These are phyloP conservation scores for Rosa persica DNA, from an alignment of 306 rosid species.

Conservation along the genomic window DNA sequence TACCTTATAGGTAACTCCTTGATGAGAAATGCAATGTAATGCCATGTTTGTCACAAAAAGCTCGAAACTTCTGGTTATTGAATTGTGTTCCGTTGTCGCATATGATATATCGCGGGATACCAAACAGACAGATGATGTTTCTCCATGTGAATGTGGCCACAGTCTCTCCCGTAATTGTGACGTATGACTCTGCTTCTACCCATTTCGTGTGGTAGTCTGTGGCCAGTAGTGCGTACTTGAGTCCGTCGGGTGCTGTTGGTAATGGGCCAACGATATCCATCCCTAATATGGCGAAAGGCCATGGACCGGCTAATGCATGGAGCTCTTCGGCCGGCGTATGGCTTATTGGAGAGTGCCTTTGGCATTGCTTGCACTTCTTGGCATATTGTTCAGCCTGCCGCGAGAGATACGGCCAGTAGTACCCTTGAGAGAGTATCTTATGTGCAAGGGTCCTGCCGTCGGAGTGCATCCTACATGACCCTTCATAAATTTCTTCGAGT, in stretches of 20 bases:
- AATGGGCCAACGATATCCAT: too few species aligned
- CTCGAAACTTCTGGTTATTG: neutral
- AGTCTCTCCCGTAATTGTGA: too few species aligned
- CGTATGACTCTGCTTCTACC: too few species aligned
- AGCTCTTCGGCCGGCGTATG: too few species aligned
- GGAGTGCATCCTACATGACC: neutral
- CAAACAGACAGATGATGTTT: neutral
- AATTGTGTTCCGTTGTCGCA: neutral
- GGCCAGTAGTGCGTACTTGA: too few species aligned
- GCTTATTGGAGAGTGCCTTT: neutral
- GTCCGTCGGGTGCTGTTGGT: too few species aligned
- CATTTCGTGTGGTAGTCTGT: too few species aligned
- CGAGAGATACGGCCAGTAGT: neutral
- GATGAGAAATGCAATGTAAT: neutral
- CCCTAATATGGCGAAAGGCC: neutral
- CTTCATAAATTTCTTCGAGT: neutral
- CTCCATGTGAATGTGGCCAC: too few species aligned
- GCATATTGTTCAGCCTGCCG: neutral
- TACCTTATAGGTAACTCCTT: neutral
- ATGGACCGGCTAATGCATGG: neutral
- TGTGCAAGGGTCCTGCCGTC: neutral
- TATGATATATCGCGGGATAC: neutral
- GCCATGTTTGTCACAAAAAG: neutral
- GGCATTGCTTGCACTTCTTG: too few species aligned
- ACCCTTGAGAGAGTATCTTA: neutral